Evolutionary conservation across 1,284 basidiomycete species (phyloP).

Genomic region (Fomitopsis palustris): DNA sequence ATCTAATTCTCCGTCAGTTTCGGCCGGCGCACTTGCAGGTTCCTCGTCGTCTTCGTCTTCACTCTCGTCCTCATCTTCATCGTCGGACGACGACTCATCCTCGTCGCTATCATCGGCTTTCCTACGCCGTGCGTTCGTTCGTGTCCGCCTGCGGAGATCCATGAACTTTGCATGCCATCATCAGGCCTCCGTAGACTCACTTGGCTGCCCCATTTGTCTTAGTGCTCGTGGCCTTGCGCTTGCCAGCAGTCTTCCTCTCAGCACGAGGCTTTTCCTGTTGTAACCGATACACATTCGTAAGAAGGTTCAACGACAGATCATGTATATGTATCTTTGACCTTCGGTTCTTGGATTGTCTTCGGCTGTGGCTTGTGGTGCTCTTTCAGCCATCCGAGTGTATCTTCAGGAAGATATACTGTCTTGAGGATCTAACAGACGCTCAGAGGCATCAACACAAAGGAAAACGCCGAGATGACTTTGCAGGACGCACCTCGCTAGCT

Average conservation of each 20-base stretch:
- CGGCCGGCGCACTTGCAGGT: constrained; percentile 16
- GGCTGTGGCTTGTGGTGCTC: constrained; percentile 29
- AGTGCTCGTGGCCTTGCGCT: constrained; percentile 36
- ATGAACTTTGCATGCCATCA: neutral
- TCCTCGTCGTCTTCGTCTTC: no score
- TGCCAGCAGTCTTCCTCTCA: constrained; percentile 26
- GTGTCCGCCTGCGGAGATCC: constrained; percentile 20
- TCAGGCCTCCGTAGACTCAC: constrained; percentile 24
- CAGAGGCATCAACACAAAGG: neutral
- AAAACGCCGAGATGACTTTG: neutral
- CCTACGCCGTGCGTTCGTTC: constrained; percentile 29
- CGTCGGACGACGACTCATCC: constrained; percentile 17
- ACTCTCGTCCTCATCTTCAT: constrained; percentile 25
- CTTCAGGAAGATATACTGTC: constrained; percentile 61
- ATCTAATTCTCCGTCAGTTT: constrained; percentile 23
- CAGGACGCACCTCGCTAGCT: constrained; percentile 50
- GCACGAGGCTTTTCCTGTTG: constrained; percentile 31
- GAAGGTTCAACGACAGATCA: neutral
- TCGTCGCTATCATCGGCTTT: constrained; percentile 34
- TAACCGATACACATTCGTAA: neutral
- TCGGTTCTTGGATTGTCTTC: constrained; percentile 20
- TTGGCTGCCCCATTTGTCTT: constrained; percentile 39
- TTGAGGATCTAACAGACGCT: constrained; percentile 48
- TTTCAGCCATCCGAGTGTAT: constrained; percentile 52
- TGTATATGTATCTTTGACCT: constrained; percentile 7